phyloP scores from a whole-genome alignment of 129 eudicot genomes.

The Kitagawia praeruptora region DNA sequence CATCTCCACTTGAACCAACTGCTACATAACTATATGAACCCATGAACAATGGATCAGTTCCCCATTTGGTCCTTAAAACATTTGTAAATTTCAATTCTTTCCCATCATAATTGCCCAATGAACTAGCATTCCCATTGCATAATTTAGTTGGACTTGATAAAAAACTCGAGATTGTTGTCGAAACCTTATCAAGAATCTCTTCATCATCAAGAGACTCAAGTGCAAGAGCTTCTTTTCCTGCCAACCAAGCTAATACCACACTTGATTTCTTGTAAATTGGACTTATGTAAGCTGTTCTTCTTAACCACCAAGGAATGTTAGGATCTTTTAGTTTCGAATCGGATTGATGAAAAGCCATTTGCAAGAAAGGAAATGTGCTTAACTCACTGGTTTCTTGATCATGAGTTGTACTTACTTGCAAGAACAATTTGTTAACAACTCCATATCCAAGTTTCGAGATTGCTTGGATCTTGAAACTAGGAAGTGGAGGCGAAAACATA shows the following conservation, averaged over 20 bases:
- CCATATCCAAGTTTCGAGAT: slow-evolving; percentile 83
- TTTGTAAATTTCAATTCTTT: slow-evolving; percentile 30
- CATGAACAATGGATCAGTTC: slow-evolving; percentile 71
- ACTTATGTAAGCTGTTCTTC: slow-evolving; percentile 56
- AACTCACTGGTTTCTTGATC: slow-evolving; percentile 15
- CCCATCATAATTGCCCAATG: background rate
- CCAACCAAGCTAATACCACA: slow-evolving; percentile 73
- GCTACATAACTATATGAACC: slow-evolving; percentile 88
- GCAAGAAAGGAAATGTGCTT: slow-evolving; percentile 50
- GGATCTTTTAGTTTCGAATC: slow-evolving; percentile 43
- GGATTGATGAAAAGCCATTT: slow-evolving; percentile 56
- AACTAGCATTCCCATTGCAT: slow-evolving; percentile 34
- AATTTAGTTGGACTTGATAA: slow-evolving; percentile 22
- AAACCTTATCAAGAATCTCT: slow-evolving; percentile 52
- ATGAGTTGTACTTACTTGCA: slow-evolving; percentile 34
- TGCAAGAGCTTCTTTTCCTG: slow-evolving; percentile 77
- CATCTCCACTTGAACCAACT: slow-evolving; percentile 75
- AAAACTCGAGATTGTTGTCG: slow-evolving; percentile 49
- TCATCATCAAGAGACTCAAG: slow-evolving; percentile 56
- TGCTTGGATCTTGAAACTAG: slow-evolving; percentile 45
- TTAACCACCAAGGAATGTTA: slow-evolving; percentile 75
- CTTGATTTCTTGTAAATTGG: slow-evolving; percentile 68
- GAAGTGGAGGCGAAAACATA: slow-evolving; percentile 68
- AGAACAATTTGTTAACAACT: slow-evolving; percentile 83
- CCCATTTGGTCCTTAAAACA: slow-evolving; percentile 79